These are phyloP conservation scores for Rhizopogon vinicolor DNA, from an alignment of 768 basidiomycete genomes.

Conservation along the genomic window DNA sequence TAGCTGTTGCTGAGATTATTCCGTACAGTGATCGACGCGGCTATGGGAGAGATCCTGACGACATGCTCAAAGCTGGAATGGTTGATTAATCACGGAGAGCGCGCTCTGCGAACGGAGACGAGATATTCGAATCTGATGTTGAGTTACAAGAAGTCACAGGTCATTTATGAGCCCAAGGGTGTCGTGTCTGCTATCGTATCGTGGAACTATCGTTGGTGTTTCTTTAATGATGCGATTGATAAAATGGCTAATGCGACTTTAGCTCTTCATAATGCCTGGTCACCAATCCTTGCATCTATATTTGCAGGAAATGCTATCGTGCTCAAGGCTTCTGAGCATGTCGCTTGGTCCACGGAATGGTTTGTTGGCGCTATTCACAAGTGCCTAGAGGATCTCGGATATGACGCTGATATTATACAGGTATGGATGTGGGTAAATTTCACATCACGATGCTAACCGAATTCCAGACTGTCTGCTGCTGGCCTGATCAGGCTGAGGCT, in stretches of 20 bases:
- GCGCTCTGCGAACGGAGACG: slow-evolving; percentile 65
- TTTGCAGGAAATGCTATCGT: slow-evolving; percentile 90
- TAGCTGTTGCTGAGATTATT: background rate
- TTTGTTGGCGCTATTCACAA: slow-evolving; percentile 76
- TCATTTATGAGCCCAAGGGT: slow-evolving; percentile 88
- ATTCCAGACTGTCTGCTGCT: slow-evolving; percentile 73
- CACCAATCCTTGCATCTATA: slow-evolving; percentile 86
- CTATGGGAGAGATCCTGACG: slow-evolving; percentile 92
- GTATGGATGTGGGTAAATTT: slow-evolving; percentile 24
- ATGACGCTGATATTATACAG: slow-evolving; percentile 88
- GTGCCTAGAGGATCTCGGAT: slow-evolving; percentile 78
- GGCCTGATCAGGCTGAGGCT: slow-evolving; percentile 79
- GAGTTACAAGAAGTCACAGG: slow-evolving; percentile 71
- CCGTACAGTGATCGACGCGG: slow-evolving; percentile 80
- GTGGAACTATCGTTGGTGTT: slow-evolving; percentile 82
- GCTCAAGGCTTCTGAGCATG: slow-evolving; percentile 89
- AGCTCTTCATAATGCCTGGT: slow-evolving; percentile 94
- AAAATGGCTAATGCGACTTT: background rate
- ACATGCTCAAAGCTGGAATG: slow-evolving; percentile 94
- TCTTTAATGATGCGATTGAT: background rate
- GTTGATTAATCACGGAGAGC: slow-evolving; percentile 83
- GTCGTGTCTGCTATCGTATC: slow-evolving; percentile 92
- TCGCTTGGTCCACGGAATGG: slow-evolving; percentile 86
- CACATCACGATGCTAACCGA: slow-evolving; percentile 1
- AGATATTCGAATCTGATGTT: slow-evolving; percentile 65